Conservation (phyloP, 2,329 filamentous ascomycete genomes). For the Verticillium tricorpus region DNA sequence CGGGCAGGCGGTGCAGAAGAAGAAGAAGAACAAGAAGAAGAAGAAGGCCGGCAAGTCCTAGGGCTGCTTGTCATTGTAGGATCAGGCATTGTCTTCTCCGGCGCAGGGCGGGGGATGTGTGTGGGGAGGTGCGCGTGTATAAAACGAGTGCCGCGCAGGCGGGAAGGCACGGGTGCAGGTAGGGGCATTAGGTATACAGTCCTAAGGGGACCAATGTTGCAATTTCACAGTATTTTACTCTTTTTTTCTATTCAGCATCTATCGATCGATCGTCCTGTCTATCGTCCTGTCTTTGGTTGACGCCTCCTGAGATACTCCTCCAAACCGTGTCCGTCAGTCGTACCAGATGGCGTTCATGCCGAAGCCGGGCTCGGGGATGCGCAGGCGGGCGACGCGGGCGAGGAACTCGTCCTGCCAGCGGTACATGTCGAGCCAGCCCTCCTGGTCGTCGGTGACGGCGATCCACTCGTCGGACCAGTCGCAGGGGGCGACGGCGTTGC, state of each 20-base stretch:
- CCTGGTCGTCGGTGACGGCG: slow-evolving; percentile 84
- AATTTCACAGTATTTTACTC: neutral
- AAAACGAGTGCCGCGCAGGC: neutral
- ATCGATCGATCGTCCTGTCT: neutral
- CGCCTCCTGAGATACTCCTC: neutral
- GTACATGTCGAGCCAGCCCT: slow-evolving; percentile 84
- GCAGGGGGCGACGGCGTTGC: slow-evolving; percentile 80
- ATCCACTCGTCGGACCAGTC: slow-evolving; percentile 85
- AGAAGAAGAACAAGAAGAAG: slow-evolving; percentile 33
- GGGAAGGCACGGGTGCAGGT: neutral
- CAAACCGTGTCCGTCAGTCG: slow-evolving; percentile 37
- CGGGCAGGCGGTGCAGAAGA: slow-evolving; percentile 9
- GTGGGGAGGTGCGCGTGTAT: too few species aligned
- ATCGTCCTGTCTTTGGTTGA: neutral
- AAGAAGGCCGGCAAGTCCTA: slow-evolving; percentile 30
- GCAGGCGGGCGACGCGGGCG: slow-evolving; percentile 68
- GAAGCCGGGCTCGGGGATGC: slow-evolving; percentile 83
- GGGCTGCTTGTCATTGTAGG: neutral
- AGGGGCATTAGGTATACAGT: neutral
- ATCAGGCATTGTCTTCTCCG: neutral
- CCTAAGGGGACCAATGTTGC: neutral
- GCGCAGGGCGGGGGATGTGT: neutral
- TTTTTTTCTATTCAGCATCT: neutral
- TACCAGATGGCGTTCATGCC: slow-evolving; percentile 98
- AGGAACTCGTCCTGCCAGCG: slow-evolving; percentile 80